These are phyloP conservation scores for Metschnikowia similis DNA, from an alignment of 805 yeast species.

Conservation along the genomic window DNA sequence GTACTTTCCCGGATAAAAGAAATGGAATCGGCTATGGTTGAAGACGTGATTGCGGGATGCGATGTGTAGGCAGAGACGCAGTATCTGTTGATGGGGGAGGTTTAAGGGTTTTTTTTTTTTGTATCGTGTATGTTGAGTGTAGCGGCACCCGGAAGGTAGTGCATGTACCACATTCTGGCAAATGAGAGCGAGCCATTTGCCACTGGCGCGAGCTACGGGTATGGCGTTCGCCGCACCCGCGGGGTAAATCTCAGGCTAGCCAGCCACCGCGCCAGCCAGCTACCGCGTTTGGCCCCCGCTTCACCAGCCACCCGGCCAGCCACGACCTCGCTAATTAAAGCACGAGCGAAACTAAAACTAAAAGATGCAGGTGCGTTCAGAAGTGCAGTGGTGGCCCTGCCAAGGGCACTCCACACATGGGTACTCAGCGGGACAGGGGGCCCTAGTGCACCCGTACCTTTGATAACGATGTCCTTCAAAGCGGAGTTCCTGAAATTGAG, in stretches of 20 bases:
- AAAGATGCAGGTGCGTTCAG: too few relatives aligned
- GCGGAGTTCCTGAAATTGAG: too few relatives aligned
- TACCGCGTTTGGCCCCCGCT: neutral
- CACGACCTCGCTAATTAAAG: too few relatives aligned
- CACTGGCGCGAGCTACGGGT: conserved; percentile 10
- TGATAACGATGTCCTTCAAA: too few relatives aligned
- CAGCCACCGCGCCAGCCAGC: conserved; percentile 2
- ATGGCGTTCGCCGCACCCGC: conserved; percentile 1
- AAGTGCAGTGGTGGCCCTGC: too few relatives aligned
- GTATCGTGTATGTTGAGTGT: conserved; percentile 1
- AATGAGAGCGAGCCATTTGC: conserved; percentile 11
- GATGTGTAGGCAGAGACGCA: conserved; percentile 1
- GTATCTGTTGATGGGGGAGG: neutral
- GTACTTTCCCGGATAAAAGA: neutral
- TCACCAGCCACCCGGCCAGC: too few relatives aligned
- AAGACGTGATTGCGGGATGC: neutral
- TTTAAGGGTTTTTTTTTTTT: conserved; percentile 3
- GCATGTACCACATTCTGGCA: conserved; percentile 14
- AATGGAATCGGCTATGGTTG: neutral
- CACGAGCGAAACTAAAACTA: too few relatives aligned
- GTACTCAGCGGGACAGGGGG: too few relatives aligned
- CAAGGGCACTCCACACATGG: too few relatives aligned
- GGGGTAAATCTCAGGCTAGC: conserved; percentile 5
- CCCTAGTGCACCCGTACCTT: too few relatives aligned
- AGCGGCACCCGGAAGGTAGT: conserved; percentile 7